Conservation (phyloP, 257 asterid genomes). For the Coffea canephora region DNA sequence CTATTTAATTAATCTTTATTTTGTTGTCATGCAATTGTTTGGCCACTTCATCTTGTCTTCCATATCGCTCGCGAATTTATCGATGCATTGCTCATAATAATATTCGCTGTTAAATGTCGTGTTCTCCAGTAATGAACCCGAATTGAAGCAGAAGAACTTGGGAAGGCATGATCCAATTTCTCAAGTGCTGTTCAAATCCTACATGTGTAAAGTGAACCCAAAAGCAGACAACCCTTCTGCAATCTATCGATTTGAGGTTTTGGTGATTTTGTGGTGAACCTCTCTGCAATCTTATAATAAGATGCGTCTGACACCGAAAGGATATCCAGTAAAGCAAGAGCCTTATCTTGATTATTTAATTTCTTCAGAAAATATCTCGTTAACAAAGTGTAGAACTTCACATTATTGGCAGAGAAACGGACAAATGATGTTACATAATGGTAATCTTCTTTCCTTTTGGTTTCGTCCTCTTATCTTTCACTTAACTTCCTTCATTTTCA, state of each 20-base stretch:
- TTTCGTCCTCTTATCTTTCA: neutral
- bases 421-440: neutral
- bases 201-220: neutral
- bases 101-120: neutral
- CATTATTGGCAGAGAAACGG: constrained; percentile 14
- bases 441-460: neutral
- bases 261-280: neutral
- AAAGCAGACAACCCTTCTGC: neutral
- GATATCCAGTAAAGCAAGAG: neutral
- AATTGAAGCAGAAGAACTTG: too few species aligned
- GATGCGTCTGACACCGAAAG: neutral
- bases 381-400: neutral
- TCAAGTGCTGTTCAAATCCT: neutral
- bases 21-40: neutral
- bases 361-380: neutral
- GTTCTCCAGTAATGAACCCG: too few species aligned
- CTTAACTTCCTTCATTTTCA: neutral
- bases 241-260: too few species aligned
- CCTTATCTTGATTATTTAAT: neutral
- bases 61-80: neutral
- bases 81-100: neutral
- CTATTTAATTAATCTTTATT: neutral
- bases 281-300: too few species aligned
- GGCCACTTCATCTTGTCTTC: constrained; percentile 18
- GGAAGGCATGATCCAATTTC: too few species aligned